Conservation (phyloP, 345 rosid species). For the Salix brachista region DNA sequence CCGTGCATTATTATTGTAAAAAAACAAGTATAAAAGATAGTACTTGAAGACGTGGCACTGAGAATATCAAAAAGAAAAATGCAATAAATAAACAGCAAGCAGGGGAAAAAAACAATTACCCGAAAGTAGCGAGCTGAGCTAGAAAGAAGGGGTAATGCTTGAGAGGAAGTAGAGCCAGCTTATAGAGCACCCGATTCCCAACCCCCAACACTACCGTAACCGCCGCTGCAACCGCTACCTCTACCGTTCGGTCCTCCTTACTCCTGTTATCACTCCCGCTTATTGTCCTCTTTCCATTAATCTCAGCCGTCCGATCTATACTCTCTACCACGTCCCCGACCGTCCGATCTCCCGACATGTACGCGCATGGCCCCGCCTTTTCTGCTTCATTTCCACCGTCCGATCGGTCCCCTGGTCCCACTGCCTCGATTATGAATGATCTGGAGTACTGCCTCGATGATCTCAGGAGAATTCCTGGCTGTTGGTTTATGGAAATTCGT, state of each 20-base stretch:
- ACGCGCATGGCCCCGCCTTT: slow-evolving; percentile 33
- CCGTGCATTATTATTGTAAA: not conserved
- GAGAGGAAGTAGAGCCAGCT: slow-evolving; percentile 83
- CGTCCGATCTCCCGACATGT: slow-evolving; percentile 35
- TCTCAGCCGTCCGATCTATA: slow-evolving; percentile 28
- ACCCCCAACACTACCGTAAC: slow-evolving; percentile 73
- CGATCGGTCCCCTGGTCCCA: slow-evolving; percentile 36
- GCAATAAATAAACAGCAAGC: not conserved
- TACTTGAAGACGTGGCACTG: not conserved
- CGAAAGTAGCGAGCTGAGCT: slow-evolving; percentile 93
- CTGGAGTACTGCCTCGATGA: slow-evolving; percentile 24
- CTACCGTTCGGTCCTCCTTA: slow-evolving; percentile 27
- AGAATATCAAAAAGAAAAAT: not conserved
- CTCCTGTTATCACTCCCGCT: slow-evolving; percentile 13
- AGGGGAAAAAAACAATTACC: slow-evolving; percentile 38
- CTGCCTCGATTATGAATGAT: slow-evolving; percentile 28
- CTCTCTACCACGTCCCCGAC: slow-evolving; percentile 16
- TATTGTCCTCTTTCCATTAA: not conserved
- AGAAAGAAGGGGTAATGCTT: slow-evolving; percentile 89
- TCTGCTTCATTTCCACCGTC: slow-evolving; percentile 31
- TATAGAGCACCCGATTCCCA: slow-evolving; percentile 81
- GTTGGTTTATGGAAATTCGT: slow-evolving; percentile 21
- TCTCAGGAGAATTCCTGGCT: slow-evolving; percentile 29
- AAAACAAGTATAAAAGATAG: no score
- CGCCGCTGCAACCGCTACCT: slow-evolving; percentile 68